A percentile compares a stretch with the other conserved stretches of the same genome.
These are phyloP conservation scores for Trichoderma cornu-damae DNA, from an alignment of 2,329 filamentous ascomycete species.

Conservation along the genomic window DNA sequence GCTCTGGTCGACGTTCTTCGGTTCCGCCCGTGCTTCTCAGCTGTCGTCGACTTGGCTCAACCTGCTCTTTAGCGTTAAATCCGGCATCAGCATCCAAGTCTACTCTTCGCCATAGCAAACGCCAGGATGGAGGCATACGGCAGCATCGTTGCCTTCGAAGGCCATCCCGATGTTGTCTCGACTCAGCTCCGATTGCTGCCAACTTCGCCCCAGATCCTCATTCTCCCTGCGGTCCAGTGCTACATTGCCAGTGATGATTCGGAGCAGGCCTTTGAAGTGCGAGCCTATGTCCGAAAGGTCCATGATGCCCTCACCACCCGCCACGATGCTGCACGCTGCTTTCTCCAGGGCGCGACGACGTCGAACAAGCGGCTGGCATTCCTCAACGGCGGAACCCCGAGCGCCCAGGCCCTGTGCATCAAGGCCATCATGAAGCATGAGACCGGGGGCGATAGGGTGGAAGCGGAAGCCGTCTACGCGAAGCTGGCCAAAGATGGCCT, in stretches of 20 bases:
- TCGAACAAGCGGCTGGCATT: slow-evolving; percentile 53
- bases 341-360: slow-evolving; percentile 44
- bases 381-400: slow-evolving; percentile 53
- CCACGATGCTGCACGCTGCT: slow-evolving; percentile 44
- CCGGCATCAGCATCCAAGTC: too few relatives aligned
- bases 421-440: slow-evolving; percentile 48
- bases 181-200: slow-evolving; percentile 58
- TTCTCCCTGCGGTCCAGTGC: slow-evolving; percentile 49
- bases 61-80: neutral
- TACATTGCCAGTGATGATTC: slow-evolving; percentile 37
- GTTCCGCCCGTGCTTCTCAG: slow-evolving; percentile 1
- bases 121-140: slow-evolving; percentile 33
- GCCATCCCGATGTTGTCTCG: slow-evolving; percentile 48
- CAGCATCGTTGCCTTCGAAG: slow-evolving; percentile 57
- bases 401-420: slow-evolving; percentile 52
- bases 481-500: slow-evolving; percentile 48
- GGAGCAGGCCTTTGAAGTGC: slow-evolving; percentile 29
- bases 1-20: neutral
- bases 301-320: slow-evolving; percentile 48
- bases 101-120: slow-evolving; percentile 24
- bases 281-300: slow-evolving; percentile 42
- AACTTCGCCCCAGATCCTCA: slow-evolving; percentile 51
- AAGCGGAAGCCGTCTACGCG: slow-evolving; percentile 49
- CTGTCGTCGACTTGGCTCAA: neutral
- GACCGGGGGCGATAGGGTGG: slow-evolving; percentile 44